Evolutionary conservation across 495 filamentous ascomycete genomes (phyloP), one percentile per base, ranked within the genome.

Genomic region (Cercophora sp.): DNA sequence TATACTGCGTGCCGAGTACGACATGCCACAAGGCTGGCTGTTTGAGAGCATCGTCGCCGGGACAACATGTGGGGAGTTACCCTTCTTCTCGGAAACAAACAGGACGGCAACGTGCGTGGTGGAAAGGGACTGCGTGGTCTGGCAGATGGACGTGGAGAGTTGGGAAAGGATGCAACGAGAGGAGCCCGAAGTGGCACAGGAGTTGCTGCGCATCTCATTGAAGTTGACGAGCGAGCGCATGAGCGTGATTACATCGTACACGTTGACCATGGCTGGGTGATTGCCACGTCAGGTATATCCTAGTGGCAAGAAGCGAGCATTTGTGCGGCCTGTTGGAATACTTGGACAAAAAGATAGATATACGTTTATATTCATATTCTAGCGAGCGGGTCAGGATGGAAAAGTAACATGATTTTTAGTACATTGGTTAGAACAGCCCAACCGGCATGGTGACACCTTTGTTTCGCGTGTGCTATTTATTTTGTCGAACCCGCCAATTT

Each of bases 11-110:
- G 89, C 85, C 1, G 90, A 93, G 57, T 98, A 97, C 63, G 80
- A 92, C 26, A 76, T 91, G 15, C 89, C 92, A 1, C 93, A 96
- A 65, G 93, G 94, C 4, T 79, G 80, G 56, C 87, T 89, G 59
- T 91, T 83, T 41, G 93, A 98, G 64, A 85, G 89, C 55, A 96
- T 98, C 35, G 87, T 96, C 2, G 89, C 90, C 6, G 93, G 93
- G 19, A 91, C 92, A 20, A 96, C 93, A 8, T 96, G 92, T 62
- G 93, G 93, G 22, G 93, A 98, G 69, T 69, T 97, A 47, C 93
- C 93, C 0, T 98, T 98, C 73, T 98, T 98, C 69, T 87, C 85
- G 13, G 87, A 89, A 60, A 96, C 91, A 0, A 78, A 81, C 23
- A 79, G 93, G 31, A 96, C 90, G 5, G 89, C 89, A 15, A 96